A percentile compares a stretch with the other conserved stretches of the same genome.
These are phyloP conservation scores for Lepidium africanum DNA, from an alignment of 345 rosid genomes.

Conservation along the genomic window DNA sequence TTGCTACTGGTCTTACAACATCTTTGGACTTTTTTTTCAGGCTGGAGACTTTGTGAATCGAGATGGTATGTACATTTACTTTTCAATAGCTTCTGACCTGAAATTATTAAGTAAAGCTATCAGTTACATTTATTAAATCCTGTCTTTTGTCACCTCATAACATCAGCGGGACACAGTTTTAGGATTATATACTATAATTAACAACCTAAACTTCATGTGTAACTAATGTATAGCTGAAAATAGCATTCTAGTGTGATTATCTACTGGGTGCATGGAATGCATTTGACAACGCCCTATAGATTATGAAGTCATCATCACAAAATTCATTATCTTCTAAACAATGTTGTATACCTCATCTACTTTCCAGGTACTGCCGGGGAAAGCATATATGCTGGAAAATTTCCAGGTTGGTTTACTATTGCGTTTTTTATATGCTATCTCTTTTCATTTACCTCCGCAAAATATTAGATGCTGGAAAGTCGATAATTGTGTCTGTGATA, in stretches of 20 bases:
- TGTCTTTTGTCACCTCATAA: neutral
- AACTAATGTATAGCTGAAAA: neutral
- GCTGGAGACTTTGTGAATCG: slow-evolving; percentile 90
- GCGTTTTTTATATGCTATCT: neutral
- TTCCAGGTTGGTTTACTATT: slow-evolving; percentile 65
- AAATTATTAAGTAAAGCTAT: neutral
- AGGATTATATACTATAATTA: neutral
- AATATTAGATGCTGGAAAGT: neutral
- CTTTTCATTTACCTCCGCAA: neutral
- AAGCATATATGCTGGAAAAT: slow-evolving; percentile 74
- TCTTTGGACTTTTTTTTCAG: slow-evolving; percentile 44
- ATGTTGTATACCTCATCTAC: neutral
- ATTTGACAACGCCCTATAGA: neutral
- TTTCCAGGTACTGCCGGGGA: slow-evolving; percentile 83
- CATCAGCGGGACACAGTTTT: neutral
- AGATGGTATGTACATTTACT: slow-evolving; percentile 58
- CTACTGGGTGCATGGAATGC: neutral
- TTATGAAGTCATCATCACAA: slow-evolving; percentile 4
- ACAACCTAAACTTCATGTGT: neutral
- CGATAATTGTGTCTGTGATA: neutral
- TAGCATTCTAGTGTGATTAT: neutral
- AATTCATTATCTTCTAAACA: neutral
- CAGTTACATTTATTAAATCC: neutral
- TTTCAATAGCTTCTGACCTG: neutral
- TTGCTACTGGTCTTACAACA: slow-evolving; percentile 28